Base-by-base conservation (phyloP, 306 rosid genomes). In the Prunus davidiana region DNA sequence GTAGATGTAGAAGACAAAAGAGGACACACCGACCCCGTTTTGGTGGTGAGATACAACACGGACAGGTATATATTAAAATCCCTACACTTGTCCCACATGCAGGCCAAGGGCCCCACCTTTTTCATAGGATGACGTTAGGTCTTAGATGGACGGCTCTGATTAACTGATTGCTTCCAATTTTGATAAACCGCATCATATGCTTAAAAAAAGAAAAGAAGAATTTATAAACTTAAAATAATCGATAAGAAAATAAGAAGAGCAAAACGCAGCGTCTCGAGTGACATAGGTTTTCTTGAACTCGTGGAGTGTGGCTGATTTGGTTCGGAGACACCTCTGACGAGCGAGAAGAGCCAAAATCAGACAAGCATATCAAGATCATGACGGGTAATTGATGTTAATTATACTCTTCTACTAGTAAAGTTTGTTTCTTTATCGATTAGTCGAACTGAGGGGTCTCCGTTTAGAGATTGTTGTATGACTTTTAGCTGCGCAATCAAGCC, bases 311-410 rank as follows among this genome's bases (percentile, higher is more conserved):
- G n/a, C 67, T 62, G 52, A 74, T 70, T 71, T 50, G 72, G 68
- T 45, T 22, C 72, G 27, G 68, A 58, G 24, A 8, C 62, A 12
- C 66, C 79, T 47, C 81, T 82, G 27, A 12, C 62, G 8, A 72
- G 30, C 14, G 43, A 8, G 62, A 78, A 73, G 70, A 72, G 75
- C 63, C 45, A n/a, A 64, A 67, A 46, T 43, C 60, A 24, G 22
- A 82, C 65, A 41, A 56, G 70, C 56, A 41, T 58, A 74, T 71
- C 28, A 30, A 73, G 83, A 78, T 64, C 84, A 92, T 92, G 97
- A 84, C 96, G 32, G 96, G 97, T 92, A 85, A 66, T 18, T 73
- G 3, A 20, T 10, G 24, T 13, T 25, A 47, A 65, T 14, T 51
- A 34, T 20, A 16, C 18, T 28, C 11, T 32, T n/a, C 11, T 11